Percentiles rank a stretch among this genome's conserved stretches.
phyloP scores from a whole-genome alignment of 306 rosid genomes.

The Cucurbita moschata region DNA sequence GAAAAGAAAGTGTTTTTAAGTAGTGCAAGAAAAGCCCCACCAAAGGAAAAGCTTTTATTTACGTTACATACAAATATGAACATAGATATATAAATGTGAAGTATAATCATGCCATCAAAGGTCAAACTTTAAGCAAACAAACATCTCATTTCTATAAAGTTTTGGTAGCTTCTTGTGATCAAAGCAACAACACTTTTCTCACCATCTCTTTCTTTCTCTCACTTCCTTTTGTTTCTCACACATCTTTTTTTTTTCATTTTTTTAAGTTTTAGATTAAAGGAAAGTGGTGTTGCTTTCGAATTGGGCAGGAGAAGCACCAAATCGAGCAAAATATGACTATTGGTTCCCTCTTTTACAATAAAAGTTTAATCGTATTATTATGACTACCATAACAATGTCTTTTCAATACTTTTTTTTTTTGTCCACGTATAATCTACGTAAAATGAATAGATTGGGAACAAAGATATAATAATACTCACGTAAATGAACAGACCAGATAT shows the following conservation, averaged over 20 bases:
- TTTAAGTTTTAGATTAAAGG: constrained; percentile 28
- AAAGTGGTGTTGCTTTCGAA: constrained; percentile 22
- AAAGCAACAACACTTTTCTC: constrained; percentile 86
- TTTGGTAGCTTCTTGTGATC: constrained; percentile 97
- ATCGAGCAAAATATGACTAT: constrained; percentile 14
- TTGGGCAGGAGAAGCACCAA: background rate
- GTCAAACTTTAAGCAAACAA: constrained; percentile 95
- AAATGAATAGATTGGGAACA: no score
- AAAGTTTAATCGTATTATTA: constrained; percentile 22
- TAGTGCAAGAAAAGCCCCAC: constrained; percentile 3
- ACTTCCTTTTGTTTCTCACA: background rate
- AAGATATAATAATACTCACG: no score
- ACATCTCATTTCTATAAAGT: constrained; percentile 38
- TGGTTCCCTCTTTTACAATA: constrained; percentile 31
- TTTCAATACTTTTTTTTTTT: no score
- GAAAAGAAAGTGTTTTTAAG: background rate
- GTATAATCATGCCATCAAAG: constrained; percentile 48
- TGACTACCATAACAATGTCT: no score
- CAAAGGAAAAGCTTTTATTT: background rate
- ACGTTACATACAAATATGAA: background rate
- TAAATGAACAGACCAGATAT: no score
- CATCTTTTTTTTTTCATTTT: background rate
- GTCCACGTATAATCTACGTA: no score
- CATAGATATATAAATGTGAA: background rate
- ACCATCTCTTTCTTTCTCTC: constrained; percentile 9